Conservation (phyloP, 768 basidiomycete species). For the Tephrocybe sp. region DNA sequence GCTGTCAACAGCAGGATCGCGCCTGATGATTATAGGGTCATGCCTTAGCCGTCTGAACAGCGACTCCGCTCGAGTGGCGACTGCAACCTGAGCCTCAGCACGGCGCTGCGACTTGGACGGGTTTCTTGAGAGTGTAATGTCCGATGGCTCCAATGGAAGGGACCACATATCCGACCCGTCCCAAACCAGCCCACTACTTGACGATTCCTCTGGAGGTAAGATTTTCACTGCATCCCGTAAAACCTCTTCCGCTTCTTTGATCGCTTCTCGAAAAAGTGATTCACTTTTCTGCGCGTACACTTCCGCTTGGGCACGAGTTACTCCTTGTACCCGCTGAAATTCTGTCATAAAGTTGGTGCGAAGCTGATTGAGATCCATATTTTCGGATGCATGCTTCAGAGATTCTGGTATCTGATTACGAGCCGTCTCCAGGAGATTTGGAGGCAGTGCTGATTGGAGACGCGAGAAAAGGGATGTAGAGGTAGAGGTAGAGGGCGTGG, state of each 20-base stretch:
- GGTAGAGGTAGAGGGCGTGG: conserved; percentile 19
- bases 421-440: conserved; percentile 66
- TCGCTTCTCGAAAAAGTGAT: conserved; percentile 57
- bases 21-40: conserved; percentile 71
- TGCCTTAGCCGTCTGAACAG: conserved; percentile 69
- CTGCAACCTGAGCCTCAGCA: conserved; percentile 46
- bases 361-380: conserved; percentile 67
- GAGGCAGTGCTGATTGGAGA: conserved; percentile 71
- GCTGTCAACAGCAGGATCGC: conserved; percentile 70
- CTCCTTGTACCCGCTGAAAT: conserved; percentile 72
- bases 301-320: conserved; percentile 74
- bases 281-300: conserved; percentile 82
- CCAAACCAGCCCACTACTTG: conserved; percentile 53
- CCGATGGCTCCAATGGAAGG: conserved; percentile 44
- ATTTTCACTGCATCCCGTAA: conserved; percentile 90
- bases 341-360: conserved; percentile 61
- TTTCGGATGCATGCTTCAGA: conserved; percentile 56
- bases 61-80: conserved; percentile 74
- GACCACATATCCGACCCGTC: conserved; percentile 89
- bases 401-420: conserved; percentile 68
- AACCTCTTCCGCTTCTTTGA: conserved; percentile 80
- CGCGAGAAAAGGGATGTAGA: conserved; percentile 54
- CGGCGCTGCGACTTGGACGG: conserved; percentile 15
- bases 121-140: conserved; percentile 5
- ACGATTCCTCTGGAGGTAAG: conserved; percentile 69